Evolutionary conservation across 345 rosid genomes (phyloP).

Genomic region (Pistacia vera): DNA sequence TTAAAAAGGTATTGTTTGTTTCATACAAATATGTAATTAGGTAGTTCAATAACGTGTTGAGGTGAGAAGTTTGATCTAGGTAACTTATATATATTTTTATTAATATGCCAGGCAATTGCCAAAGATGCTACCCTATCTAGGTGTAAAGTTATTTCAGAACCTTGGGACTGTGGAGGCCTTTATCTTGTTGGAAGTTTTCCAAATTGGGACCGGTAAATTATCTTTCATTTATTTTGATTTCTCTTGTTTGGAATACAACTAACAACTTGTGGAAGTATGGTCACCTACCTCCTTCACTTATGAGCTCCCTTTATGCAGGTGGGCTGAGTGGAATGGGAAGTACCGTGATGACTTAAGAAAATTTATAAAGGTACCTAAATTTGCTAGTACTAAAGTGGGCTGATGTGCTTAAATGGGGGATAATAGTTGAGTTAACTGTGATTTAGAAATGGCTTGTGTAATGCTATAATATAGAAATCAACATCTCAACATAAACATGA

Average conservation of each 20-base stretch:
- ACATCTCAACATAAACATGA: neutral
- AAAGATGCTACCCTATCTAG: constrained; percentile 77
- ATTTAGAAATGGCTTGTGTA: constrained; percentile 10
- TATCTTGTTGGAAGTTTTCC: constrained; percentile 95
- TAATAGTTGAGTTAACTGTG: neutral
- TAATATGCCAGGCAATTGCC: constrained; percentile 71
- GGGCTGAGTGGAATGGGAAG: constrained; percentile 99
- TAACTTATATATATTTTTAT: constrained; percentile 7
- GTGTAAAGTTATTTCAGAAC: constrained; percentile 93
- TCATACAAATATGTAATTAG: neutral
- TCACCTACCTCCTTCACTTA: neutral
- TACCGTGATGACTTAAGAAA: constrained; percentile 86
- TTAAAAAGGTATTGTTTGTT: neutral
- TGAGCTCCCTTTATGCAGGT: constrained; percentile 48
- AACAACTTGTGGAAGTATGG: neutral
- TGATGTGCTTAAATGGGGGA: neutral
- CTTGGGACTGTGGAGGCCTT: constrained; percentile 98
- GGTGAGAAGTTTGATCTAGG: constrained; percentile 5
- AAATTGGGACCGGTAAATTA: constrained; percentile 85
- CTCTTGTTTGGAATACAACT: neutral
- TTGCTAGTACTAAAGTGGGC: neutral
- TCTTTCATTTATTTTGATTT: neutral
- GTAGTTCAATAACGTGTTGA: constrained; percentile 1
- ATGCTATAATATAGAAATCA: neutral
- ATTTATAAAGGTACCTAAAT: constrained; percentile 70